Evolutionary conservation across 2,329 filamentous ascomycete species (phyloP).

Genomic region (Pseudocercospora crystallina): DNA sequence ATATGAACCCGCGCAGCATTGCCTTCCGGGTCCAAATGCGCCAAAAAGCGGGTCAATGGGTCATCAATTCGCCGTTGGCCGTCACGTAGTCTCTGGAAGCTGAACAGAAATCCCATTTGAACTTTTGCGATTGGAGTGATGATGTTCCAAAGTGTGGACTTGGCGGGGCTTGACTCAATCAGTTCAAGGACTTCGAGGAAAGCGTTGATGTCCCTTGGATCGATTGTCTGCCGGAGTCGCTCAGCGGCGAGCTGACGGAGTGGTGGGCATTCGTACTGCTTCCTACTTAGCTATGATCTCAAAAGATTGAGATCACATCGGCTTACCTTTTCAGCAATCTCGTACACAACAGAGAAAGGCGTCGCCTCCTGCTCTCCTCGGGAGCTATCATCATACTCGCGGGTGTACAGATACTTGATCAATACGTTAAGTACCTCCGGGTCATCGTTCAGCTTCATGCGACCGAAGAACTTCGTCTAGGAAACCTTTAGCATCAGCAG

Average conservation of each 20-base stretch:
- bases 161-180: conserved; percentile 11
- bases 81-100: too few species aligned
- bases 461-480: too few species aligned
- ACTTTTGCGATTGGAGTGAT: conserved; percentile 14
- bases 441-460: conserved; percentile 8
- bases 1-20: too few species aligned
- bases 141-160: conserved; percentile 17
- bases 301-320: too few species aligned
- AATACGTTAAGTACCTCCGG: conserved; percentile 1
- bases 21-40: too few species aligned
- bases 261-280: conserved; percentile 29
- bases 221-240: conserved; percentile 3
- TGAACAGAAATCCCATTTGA: conserved; percentile 9
- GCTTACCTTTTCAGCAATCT: conserved; percentile 38
- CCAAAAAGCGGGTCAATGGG: too few species aligned
- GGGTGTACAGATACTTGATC: conserved; percentile 1
- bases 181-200: conserved; percentile 18
- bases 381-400: neutral
- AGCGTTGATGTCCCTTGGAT: conserved; percentile 4
- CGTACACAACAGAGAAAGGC: neutral
- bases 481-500: too few species aligned
- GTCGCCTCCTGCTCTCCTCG: neutral
- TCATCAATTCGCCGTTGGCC: too few species aligned
- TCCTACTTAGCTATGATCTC: conserved; percentile 36
- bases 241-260: conserved; percentile 34